Conservation (phyloP, 2,329 filamentous ascomycete genomes). For the Fusarium anguioides region DNA sequence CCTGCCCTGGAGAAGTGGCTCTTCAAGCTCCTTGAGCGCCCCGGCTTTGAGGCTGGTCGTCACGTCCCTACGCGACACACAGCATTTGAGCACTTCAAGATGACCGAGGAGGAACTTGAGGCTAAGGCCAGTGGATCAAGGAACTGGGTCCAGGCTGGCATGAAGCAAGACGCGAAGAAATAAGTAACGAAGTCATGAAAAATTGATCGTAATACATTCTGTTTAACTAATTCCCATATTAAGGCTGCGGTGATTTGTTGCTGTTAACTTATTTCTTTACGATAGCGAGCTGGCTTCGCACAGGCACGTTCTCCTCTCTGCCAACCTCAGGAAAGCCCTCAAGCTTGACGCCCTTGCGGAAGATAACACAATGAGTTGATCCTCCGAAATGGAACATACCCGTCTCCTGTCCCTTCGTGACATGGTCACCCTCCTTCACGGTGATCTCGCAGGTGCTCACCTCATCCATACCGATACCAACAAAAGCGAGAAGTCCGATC, state of each 20-base stretch:
- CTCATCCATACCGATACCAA: constrained; percentile 81
- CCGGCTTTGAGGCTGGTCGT: constrained; percentile 79
- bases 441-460: constrained; percentile 79
- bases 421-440: constrained; percentile 71
- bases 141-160: constrained; percentile 75
- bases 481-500: constrained; percentile 76
- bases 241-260: neutral
- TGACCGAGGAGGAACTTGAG: constrained; percentile 66
- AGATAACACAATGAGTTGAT: constrained; percentile 75
- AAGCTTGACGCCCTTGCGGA: constrained; percentile 66
- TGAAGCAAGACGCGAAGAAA: constrained; percentile 73
- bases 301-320: constrained; percentile 54
- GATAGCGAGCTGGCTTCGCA: constrained; percentile 52
- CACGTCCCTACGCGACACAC: constrained; percentile 76
- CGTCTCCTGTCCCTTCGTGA: constrained; percentile 76
- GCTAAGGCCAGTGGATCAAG: constrained; percentile 63
- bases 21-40: constrained; percentile 73
- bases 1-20: constrained; percentile 82
- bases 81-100: constrained; percentile 61
- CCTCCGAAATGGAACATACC: constrained; percentile 89
- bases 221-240: neutral
- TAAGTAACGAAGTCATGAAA: constrained; percentile 24
- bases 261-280: constrained; percentile 33
- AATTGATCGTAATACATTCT: constrained; percentile 6
- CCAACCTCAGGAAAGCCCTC: constrained; percentile 53